A percentile compares a stretch with the other conserved stretches of the same genome.
Conservation (phyloP, 2,329 filamentous ascomycete genomes). For the Monascus ruber region DNA sequence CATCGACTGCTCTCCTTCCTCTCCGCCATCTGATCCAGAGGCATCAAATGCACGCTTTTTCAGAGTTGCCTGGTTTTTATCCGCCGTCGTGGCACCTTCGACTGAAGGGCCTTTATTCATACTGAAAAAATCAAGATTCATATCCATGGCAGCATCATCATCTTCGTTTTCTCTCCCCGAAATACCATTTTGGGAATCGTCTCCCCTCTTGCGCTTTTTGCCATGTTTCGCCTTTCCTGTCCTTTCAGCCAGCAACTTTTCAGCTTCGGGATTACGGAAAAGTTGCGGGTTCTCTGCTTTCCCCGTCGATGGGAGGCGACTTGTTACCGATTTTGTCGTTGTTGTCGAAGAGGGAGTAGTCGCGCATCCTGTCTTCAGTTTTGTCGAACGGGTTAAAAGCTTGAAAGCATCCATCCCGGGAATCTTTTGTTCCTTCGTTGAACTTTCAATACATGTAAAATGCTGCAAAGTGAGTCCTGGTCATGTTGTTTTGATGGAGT, state of each 20-base stretch:
- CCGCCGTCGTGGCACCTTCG: conserved; percentile 5
- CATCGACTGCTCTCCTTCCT: conserved; percentile 26
- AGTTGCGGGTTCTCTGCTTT: conserved; percentile 28
- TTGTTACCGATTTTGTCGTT: conserved; percentile 1
- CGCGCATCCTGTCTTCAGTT: conserved; percentile 23
- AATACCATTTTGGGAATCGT: conserved; percentile 2
- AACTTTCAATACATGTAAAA: neutral
- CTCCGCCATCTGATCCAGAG: conserved; percentile 5
- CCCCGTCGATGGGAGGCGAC: conserved; percentile 28
- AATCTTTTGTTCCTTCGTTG: neutral
- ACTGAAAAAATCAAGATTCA: conserved; percentile 28
- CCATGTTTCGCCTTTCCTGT: conserved; percentile 13
- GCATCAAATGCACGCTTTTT: conserved; percentile 12
- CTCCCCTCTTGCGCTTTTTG: conserved; percentile 27
- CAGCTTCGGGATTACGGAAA: conserved; percentile 20
- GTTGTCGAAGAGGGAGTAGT: conserved; percentile 14
- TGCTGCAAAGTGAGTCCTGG: neutral
- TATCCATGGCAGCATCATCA: conserved; percentile 5
- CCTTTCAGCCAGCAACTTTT: conserved; percentile 10
- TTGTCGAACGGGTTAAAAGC: conserved; percentile 34
- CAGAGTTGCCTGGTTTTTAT: conserved; percentile 6
- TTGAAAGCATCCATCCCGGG: conserved; percentile 34
- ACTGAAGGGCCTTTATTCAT: conserved; percentile 16
- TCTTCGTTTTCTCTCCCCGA: conserved; percentile 9
- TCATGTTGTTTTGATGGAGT: neutral